phyloP scores from a whole-genome alignment of 139 green algal species.

The Trebouxia sp. region DNA sequence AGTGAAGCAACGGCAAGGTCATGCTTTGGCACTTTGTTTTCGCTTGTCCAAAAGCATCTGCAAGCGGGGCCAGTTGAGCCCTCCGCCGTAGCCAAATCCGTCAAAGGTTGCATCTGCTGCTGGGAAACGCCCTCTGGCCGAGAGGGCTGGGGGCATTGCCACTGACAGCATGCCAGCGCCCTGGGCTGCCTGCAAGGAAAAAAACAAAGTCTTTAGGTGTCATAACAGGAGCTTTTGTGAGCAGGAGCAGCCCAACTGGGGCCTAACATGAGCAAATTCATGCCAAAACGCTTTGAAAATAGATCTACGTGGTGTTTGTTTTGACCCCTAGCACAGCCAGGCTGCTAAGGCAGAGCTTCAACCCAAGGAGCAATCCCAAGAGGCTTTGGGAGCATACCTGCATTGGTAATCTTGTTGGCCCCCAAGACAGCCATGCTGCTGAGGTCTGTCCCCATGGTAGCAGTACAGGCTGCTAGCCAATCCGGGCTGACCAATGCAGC shows the following conservation, averaged over 20 bases:
- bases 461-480: background rate
- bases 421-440: constrained; percentile 13
- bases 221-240: too few relatives aligned
- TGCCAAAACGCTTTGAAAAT: too few relatives aligned
- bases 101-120: constrained; percentile 46
- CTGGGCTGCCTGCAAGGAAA: constrained; percentile 39
- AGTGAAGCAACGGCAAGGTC: background rate
- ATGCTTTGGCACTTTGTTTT: background rate
- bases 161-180: constrained; percentile 43
- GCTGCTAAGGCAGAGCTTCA: too few relatives aligned
- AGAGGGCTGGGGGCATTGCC: constrained; percentile 41
- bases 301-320: too few relatives aligned
- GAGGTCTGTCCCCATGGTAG: constrained; percentile 5
- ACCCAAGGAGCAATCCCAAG: too few relatives aligned
- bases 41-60: constrained; percentile 35
- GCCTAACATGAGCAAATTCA: too few relatives aligned
- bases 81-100: constrained; percentile 48
- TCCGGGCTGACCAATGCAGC: background rate
- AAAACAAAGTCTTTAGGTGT: too few relatives aligned
- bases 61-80: constrained; percentile 47
- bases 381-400: background rate
- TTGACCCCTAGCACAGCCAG: too few relatives aligned
- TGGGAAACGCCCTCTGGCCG: constrained; percentile 40
- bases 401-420: constrained; percentile 19
- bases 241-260: too few relatives aligned